A percentile compares a stretch with the other conserved stretches of the same genome.
Evolutionary conservation across 345 rosid genomes (phyloP).

Genomic region (Raphanus sativus): DNA sequence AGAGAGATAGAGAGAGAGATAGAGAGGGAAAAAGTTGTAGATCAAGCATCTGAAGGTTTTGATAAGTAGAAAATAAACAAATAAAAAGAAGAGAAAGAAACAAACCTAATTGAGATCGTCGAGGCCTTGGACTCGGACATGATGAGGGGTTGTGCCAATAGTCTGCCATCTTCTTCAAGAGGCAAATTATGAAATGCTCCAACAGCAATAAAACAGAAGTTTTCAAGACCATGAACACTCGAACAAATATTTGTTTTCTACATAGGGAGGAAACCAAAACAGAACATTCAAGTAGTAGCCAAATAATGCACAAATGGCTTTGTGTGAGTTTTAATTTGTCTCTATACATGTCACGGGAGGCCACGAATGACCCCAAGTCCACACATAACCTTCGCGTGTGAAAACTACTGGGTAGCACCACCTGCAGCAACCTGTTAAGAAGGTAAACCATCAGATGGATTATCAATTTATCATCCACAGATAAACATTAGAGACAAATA

Average conservation of each 20-base stretch:
- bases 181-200: constrained; percentile 24
- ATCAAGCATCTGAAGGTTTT: background rate
- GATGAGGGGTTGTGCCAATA: constrained; percentile 88
- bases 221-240: constrained; percentile 93
- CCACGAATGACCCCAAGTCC: constrained; percentile 99
- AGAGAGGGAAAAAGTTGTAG: background rate
- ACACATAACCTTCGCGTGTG: constrained; percentile 82
- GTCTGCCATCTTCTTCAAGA: constrained; percentile 81
- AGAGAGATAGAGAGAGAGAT: background rate
- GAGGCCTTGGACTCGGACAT: constrained; percentile 77
- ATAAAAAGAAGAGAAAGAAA: background rate
- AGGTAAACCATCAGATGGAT: background rate
- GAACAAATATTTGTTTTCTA: constrained; percentile 92
- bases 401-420: constrained; percentile 93
- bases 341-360: constrained; percentile 96
- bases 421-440: constrained; percentile 84
- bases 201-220: constrained; percentile 37
- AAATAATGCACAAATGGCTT: background rate
- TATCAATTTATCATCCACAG: background rate
- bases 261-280: constrained; percentile 5
- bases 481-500: constrained; percentile 14
- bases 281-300: background rate
- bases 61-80: background rate
- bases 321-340: background rate
- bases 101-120: constrained; percentile 79